Evolutionary conservation across 2,329 filamentous ascomycete species (phyloP).

Genomic region (Neofusicoccum cordaticola): DNA sequence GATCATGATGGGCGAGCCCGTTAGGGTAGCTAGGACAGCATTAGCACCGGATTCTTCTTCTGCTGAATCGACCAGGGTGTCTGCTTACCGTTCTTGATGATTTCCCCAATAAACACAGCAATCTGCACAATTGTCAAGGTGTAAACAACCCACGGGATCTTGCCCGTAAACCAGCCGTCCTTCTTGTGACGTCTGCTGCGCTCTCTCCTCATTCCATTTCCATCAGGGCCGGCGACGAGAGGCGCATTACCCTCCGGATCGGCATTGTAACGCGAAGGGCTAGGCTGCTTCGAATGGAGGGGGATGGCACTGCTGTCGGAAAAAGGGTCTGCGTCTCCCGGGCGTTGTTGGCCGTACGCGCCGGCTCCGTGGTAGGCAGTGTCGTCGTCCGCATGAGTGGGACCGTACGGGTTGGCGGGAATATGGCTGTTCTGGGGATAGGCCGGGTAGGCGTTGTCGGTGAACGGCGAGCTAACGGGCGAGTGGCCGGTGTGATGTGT

Average conservation of each 20-base stretch:
- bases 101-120: slow-evolving; percentile 82
- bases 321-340: slow-evolving; percentile 49
- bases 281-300: slow-evolving; percentile 38
- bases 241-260: slow-evolving; percentile 41
- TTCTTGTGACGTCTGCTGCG: slow-evolving; percentile 31
- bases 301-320: slow-evolving; percentile 49
- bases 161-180: slow-evolving; percentile 56
- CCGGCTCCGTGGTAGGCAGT: slow-evolving; percentile 55
- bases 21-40: slow-evolving; percentile 61
- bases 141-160: slow-evolving; percentile 78
- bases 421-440: slow-evolving; percentile 40
- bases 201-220: slow-evolving; percentile 24
- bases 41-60: not conserved
- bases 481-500: slow-evolving; percentile 5
- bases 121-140: slow-evolving; percentile 73
- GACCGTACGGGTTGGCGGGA: slow-evolving; percentile 49
- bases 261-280: slow-evolving; percentile 36
- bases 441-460: slow-evolving; percentile 64
- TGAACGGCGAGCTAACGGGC: slow-evolving; percentile 55
- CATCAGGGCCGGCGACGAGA: slow-evolving; percentile 14
- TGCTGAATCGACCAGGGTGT: not conserved
- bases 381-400: slow-evolving; percentile 60
- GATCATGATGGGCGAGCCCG: slow-evolving; percentile 73
- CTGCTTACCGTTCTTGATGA: slow-evolving; percentile 74
- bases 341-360: slow-evolving; percentile 31